Evolutionary conservation across 257 asterid genomes (phyloP), one percentile per base, ranked within the genome.

Genomic region (Solanum chilense): DNA sequence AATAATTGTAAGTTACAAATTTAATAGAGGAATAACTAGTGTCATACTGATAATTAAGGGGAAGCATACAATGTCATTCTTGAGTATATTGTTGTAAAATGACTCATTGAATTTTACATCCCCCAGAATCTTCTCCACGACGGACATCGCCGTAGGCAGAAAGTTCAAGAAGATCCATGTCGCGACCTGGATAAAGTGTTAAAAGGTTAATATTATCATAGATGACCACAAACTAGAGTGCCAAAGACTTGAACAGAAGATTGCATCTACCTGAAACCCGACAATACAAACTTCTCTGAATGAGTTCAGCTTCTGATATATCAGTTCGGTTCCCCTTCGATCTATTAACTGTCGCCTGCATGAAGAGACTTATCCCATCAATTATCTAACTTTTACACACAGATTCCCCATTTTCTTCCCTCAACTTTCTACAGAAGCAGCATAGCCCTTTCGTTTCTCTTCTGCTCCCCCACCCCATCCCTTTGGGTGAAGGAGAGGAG

Each of bases 131-230:
- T 89, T 93, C 94, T 66, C 91, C 97, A 62, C 90, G 93, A 7
- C 92, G 95, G 82, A 95, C 97, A 86, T 94, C 94, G 71, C 98
- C 98, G 86, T 90, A 97, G 52, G 99, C 97, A 49, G 99, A 92
- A 89, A 97, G 87, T 92, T 97, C 99, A 80, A 97, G 94, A 87
- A 97, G 94, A 91, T 97, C 99, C 99, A 95, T 94, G 88, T 96
- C 98, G 1, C 98, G 99, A 44, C 96, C 99, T 52, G 62, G 62
- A 6, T 52, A 52, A 6, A 52, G 62, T 52, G 16, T 52, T 52
- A 52, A 52, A 52, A 52, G 10, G 62, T 52, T 52, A 52, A 52
- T 52, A 49, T 49, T 49, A 49, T 52, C 62, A 52, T 23, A 52
- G 62, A 52, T 52, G 18, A 52, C 18, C n/a, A 16, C 18, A 52